phyloP scores from a whole-genome alignment of 768 basidiomycete species.

The Naganishia friedmannii region DNA sequence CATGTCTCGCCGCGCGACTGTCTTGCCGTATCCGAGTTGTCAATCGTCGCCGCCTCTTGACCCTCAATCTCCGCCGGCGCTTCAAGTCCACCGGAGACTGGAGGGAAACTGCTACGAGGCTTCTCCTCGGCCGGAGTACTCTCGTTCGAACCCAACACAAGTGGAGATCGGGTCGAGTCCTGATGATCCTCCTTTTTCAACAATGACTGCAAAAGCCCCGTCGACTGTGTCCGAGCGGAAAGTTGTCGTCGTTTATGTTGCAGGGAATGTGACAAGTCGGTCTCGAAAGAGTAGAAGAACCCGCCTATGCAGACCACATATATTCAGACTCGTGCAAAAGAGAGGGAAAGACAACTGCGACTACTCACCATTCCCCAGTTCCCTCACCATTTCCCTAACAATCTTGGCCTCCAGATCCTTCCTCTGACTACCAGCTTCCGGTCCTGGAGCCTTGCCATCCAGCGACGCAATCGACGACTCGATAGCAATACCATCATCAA shows the following conservation, averaged over 20 bases:
- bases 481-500: slow-evolving; percentile 22
- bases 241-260: slow-evolving; percentile 46
- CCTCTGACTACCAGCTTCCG: slow-evolving; percentile 34
- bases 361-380: slow-evolving; percentile 45
- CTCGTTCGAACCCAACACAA: slow-evolving; percentile 60
- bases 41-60: slow-evolving; percentile 39
- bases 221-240: slow-evolving; percentile 33
- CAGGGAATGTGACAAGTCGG: slow-evolving; percentile 59
- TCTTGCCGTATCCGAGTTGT: slow-evolving; percentile 23
- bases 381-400: slow-evolving; percentile 69
- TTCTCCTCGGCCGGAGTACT: slow-evolving; percentile 78
- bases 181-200: slow-evolving; percentile 33
- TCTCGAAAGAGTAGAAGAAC: slow-evolving; percentile 86
- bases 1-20: slow-evolving; percentile 50
- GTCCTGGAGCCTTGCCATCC: slow-evolving; percentile 3
- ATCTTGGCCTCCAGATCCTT: slow-evolving; percentile 77
- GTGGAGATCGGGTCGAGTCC: not conserved
- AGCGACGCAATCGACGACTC: slow-evolving; percentile 11
- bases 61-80: slow-evolving; percentile 29
- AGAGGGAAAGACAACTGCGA: no score
- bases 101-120: slow-evolving; percentile 52
- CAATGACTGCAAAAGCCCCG: slow-evolving; percentile 39
- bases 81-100: slow-evolving; percentile 8
- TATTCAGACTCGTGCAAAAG: no score
- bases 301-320: slow-evolving; percentile 59